Evolutionary conservation across 305 asterid species (phyloP).

Genomic region (Salvia sclarea): DNA sequence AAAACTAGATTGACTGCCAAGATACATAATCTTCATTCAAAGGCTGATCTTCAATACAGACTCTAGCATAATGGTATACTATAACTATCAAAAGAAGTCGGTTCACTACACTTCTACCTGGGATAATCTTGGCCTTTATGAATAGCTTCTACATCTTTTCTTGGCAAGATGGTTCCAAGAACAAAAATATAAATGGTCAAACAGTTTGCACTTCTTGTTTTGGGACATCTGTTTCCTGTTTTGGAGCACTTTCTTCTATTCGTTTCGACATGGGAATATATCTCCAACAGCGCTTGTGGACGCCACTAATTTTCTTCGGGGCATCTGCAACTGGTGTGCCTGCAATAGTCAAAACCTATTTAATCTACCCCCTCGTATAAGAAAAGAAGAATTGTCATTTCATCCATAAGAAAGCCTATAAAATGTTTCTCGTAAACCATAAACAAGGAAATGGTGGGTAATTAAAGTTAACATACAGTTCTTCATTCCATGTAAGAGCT

Average conservation of each 20-base stretch:
- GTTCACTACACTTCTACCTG: conserved; percentile 3
- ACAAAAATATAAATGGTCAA: conserved; percentile 16
- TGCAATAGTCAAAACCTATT: conserved; percentile 30
- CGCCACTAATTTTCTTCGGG: conserved; percentile 50
- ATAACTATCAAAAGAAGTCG: conserved; percentile 8
- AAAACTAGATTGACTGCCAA: conserved; percentile 8
- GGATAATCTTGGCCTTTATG: neutral
- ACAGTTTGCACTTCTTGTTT: conserved; percentile 27
- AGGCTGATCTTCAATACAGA: conserved; percentile 6
- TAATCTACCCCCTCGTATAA: neutral
- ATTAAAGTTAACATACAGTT: neutral
- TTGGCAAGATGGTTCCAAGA: neutral
- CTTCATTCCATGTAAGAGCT: neutral
- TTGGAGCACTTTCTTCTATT: conserved; percentile 31
- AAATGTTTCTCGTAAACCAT: neutral
- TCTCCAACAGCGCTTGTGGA: conserved; percentile 54
- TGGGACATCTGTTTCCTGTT: conserved; percentile 32
- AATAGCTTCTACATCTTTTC: neutral
- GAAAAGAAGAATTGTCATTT: neutral
- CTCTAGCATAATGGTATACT: conserved; percentile 18
- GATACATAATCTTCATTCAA: neutral
- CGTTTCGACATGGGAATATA: conserved; percentile 35
- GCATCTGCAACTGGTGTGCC: conserved; percentile 45
- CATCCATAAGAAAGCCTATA: neutral
- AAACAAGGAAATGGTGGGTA: neutral